phyloP scores from a whole-genome alignment of 441 rosid species.

The Adansonia madagascariensis region DNA sequence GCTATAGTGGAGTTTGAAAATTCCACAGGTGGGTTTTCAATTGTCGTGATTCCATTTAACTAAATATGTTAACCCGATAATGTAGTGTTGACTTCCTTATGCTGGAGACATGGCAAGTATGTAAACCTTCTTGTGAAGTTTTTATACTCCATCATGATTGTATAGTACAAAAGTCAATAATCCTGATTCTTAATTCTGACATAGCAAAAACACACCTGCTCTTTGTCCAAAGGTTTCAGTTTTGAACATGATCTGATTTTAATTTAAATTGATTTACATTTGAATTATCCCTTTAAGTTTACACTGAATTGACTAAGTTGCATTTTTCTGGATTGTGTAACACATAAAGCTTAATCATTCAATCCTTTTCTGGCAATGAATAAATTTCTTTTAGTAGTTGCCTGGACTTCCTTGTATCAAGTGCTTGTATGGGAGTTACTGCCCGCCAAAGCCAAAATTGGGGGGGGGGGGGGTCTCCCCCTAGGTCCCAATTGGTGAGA shows the following conservation, averaged over 20 bases:
- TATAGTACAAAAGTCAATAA: background rate
- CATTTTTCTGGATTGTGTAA: background rate
- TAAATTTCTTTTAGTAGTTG: too few species aligned
- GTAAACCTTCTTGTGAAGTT: background rate
- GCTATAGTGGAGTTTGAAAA: background rate
- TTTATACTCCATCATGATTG: background rate
- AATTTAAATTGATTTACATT: background rate
- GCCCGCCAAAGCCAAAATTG: too few species aligned
- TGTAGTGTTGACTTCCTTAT: background rate
- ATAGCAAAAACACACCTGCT: background rate
- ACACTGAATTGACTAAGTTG: background rate
- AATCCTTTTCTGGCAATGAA: too few species aligned
- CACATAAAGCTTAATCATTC: background rate
- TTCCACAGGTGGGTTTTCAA: background rate
- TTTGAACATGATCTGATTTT: background rate
- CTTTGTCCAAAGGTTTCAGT: background rate
- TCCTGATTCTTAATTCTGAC: background rate
- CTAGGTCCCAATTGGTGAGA: too few species aligned
- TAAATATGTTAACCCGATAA: background rate
- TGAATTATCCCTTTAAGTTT: background rate
- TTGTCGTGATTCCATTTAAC: background rate
- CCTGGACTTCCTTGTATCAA: too few species aligned
- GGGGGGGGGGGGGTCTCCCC: too few species aligned
- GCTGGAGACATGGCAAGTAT: background rate
- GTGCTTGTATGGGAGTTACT: too few species aligned